These are phyloP conservation scores for Daldinia bambusicola DNA, from an alignment of 495 filamentous ascomycete genomes.

Conservation along the genomic window DNA sequence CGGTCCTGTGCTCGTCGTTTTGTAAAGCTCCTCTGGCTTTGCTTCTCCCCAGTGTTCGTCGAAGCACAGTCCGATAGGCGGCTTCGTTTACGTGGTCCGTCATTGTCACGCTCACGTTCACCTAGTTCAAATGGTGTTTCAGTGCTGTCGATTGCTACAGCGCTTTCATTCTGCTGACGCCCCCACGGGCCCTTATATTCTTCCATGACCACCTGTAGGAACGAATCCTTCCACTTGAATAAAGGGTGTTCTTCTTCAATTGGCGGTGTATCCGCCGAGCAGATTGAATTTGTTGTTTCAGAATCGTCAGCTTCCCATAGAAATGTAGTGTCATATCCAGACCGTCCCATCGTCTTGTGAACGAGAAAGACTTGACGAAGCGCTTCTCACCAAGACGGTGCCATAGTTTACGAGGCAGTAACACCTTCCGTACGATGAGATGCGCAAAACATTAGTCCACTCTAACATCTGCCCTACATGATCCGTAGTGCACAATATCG, in stretches of 20 bases:
- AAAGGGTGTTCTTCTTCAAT: slow-evolving; percentile 39
- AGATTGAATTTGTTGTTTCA: slow-evolving; percentile 38
- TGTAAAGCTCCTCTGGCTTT: slow-evolving; percentile 21
- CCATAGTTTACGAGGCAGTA: slow-evolving; percentile 24
- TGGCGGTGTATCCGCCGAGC: slow-evolving; percentile 37
- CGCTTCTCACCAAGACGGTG: slow-evolving; percentile 7
- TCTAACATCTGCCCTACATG: background rate
- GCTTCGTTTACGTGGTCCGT: slow-evolving; percentile 30
- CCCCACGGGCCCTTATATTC: slow-evolving; percentile 25
- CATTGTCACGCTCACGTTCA: slow-evolving; percentile 19
- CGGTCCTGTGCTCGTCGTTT: slow-evolving; percentile 39
- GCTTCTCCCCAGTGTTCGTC: slow-evolving; percentile 17
- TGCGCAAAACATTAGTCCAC: background rate
- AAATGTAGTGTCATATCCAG: slow-evolving; percentile 40
- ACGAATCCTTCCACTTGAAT: slow-evolving; percentile 36
- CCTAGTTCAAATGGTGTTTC: slow-evolving; percentile 13
- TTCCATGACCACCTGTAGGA: slow-evolving; percentile 38
- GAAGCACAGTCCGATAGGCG: slow-evolving; percentile 23
- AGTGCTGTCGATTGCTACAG: slow-evolving; percentile 15
- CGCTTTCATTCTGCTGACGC: slow-evolving; percentile 23
- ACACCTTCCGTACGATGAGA: slow-evolving; percentile 15
- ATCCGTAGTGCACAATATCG: background rate
- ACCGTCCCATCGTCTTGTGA: slow-evolving; percentile 39
- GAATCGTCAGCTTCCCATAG: slow-evolving; percentile 30
- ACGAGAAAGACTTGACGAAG: slow-evolving; percentile 9